A percentile compares a stretch with the other conserved stretches of the same genome.
These are phyloP conservation scores for Parathielavia appendiculata DNA, from an alignment of 495 filamentous ascomycete genomes.

Conservation along the genomic window DNA sequence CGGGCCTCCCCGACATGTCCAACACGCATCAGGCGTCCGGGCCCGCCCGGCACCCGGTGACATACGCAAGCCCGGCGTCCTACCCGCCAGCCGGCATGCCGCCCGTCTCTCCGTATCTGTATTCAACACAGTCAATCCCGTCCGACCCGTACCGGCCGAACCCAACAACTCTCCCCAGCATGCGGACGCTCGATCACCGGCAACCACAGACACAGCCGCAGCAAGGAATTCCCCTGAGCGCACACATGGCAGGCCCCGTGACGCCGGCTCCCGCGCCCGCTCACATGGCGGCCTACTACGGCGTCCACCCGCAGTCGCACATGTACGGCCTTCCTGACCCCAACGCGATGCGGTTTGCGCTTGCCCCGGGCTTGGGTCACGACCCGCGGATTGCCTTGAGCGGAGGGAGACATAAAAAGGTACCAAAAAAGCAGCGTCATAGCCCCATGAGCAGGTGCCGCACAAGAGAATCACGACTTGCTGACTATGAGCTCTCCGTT, in stretches of 20 bases:
- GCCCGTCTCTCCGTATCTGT: conserved; percentile 53
- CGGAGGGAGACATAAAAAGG: conserved; percentile 85
- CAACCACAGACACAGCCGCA: conserved; percentile 31
- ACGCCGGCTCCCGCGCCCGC: conserved; percentile 27
- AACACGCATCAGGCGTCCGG: conserved; percentile 42
- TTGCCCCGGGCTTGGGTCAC: conserved; percentile 43
- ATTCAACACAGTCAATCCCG: conserved; percentile 34
- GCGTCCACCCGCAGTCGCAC: conserved; percentile 42
- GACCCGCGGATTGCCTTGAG: conserved; percentile 64
- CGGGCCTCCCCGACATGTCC: conserved; percentile 41
- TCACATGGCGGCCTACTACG: conserved; percentile 37
- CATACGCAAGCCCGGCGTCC: conserved; percentile 51
- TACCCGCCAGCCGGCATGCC: conserved; percentile 50
- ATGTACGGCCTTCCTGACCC: conserved; percentile 32
- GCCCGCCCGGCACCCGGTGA: conserved; percentile 44
- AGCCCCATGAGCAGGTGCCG: background rate
- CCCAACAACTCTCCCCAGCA: conserved; percentile 60
- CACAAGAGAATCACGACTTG: background rate
- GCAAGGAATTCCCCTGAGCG: conserved; percentile 31
- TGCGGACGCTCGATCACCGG: conserved; percentile 51
- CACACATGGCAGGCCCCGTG: conserved; percentile 35
- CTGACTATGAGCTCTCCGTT: conserved; percentile 26
- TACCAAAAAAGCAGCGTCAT: conserved; percentile 28
- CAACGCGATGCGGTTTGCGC: conserved; percentile 51
- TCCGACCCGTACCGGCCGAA: conserved; percentile 31